Base-by-base conservation (phyloP, 179 eudicot species). In the Sideroxylon spinosum region DNA sequence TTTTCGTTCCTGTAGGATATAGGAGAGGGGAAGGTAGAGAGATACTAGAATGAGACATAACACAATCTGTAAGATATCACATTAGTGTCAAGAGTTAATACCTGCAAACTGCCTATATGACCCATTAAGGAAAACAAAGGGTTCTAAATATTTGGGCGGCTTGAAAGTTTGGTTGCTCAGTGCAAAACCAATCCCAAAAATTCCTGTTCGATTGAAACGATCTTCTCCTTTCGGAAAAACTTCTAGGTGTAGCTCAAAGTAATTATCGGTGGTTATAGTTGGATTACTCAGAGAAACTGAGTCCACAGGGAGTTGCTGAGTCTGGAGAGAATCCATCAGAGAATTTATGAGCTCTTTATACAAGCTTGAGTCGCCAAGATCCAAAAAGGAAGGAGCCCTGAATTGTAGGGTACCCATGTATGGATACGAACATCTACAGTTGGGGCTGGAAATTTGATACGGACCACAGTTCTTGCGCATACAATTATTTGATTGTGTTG, bases 131-230 rank as follows among this genome's bases (percentile, higher is more conserved):
- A 83, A 85, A 69, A 10, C 49, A 66, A 22, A 82, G 23, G 87
- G 87, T 73, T 81, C 86, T 53, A 78, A 84, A 13, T 4, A 0
- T 5, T 48, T 32, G 9, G 84, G 81, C 32, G 86, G 84, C 67
- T 85, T 80, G 71, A 60, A 82, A 44, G 83, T 85, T 74, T 82
- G 87, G 79, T 79, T 85, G 76, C 81, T 80, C 71, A 85, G 46
- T 26, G 70, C 44, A 74, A 82, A 82, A 25, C 81, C 87, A 19
- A 85, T 75, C 12, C 52, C 61, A 22, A 50, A 20, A 64, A 85
- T 71, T 77, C 68, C 87, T 44, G 87, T 79, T 60, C 72, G 76
- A 49, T 85, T 82, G 74, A 79, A 85, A 70, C 65, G 49, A 20
- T 74, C 87, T 63, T 12, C 44, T n/a, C 83, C 79, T 19, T 72